A percentile compares a stretch with the other conserved stretches of the same genome.
These are phyloP conservation scores for Paxillus ammoniavirescens DNA, from an alignment of 768 basidiomycete species.

Conservation along the genomic window DNA sequence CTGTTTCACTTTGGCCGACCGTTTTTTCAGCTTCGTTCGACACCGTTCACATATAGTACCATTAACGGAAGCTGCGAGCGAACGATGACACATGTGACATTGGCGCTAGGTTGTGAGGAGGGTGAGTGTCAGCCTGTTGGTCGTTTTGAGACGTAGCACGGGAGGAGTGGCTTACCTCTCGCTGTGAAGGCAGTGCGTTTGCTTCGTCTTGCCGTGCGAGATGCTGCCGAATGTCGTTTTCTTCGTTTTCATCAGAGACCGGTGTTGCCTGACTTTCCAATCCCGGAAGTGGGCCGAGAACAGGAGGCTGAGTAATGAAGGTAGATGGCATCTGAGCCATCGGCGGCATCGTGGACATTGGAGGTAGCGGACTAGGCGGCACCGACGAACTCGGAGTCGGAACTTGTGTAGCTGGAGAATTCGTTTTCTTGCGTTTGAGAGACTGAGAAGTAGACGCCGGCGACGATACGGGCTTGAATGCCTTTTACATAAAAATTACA, in stretches of 20 bases:
- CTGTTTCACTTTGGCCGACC: conserved; percentile 42
- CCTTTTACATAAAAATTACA: neutral
- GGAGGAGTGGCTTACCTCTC: conserved; percentile 3
- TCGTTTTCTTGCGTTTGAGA: neutral
- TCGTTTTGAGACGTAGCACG: neutral
- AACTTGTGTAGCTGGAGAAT: neutral
- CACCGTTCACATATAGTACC: conserved; percentile 46
- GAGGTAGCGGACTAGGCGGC: neutral
- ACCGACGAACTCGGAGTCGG: neutral
- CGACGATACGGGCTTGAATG: neutral
- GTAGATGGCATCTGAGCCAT: neutral
- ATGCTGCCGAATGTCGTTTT: neutral
- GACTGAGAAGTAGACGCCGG: neutral
- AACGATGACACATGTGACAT: conserved; percentile 39
- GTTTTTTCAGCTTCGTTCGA: conserved; percentile 43
- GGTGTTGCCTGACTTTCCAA: neutral
- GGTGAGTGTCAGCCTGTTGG: neutral
- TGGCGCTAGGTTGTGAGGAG: conserved; percentile 4
- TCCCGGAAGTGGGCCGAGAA: neutral
- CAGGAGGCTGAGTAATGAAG: neutral
- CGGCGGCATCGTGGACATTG: neutral
- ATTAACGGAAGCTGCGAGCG: conserved; percentile 21
- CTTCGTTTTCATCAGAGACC: neutral
- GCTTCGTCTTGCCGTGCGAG: neutral
- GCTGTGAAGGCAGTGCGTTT: conserved; percentile 7